phyloP scores from a whole-genome alignment of 495 filamentous ascomycete species.

The Hypoxylon subgilvum region DNA sequence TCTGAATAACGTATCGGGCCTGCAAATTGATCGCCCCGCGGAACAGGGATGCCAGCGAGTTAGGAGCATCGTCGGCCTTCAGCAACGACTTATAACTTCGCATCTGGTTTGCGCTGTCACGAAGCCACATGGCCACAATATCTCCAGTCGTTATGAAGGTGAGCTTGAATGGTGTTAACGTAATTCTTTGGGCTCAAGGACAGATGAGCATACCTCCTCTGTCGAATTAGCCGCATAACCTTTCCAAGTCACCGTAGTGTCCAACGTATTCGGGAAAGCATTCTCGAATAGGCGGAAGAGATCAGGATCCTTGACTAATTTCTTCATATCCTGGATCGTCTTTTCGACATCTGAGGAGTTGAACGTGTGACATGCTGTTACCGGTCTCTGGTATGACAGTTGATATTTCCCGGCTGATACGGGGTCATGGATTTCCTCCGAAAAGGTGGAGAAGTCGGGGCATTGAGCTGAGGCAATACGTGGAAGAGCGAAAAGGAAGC shows the following conservation, averaged over 20 bases:
- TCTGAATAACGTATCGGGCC: slow-evolving; percentile 62
- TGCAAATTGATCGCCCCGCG: slow-evolving; percentile 72
- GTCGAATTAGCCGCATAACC: slow-evolving; percentile 55
- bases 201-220: slow-evolving; percentile 42
- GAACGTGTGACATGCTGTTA: slow-evolving; percentile 65
- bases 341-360: slow-evolving; percentile 61
- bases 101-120: slow-evolving; percentile 71
- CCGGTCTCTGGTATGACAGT: slow-evolving; percentile 64
- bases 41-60: slow-evolving; percentile 64
- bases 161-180: slow-evolving; percentile 45
- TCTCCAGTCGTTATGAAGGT: slow-evolving; percentile 63
- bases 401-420: slow-evolving; percentile 51
- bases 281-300: slow-evolving; percentile 70
- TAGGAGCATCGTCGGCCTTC: slow-evolving; percentile 46
- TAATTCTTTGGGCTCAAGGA: slow-evolving; percentile 47
- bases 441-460: slow-evolving; percentile 61
- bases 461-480: slow-evolving; percentile 45
- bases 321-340: slow-evolving; percentile 54
- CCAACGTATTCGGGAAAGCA: slow-evolving; percentile 69
- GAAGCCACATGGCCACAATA: slow-evolving; percentile 76
- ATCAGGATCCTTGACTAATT: slow-evolving; percentile 66
- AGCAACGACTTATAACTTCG: slow-evolving; percentile 67
- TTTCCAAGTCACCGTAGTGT: slow-evolving; percentile 70
- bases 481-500: slow-evolving; percentile 23
- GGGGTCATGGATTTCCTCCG: slow-evolving; percentile 52